Base-by-base conservation (phyloP, 2,329 filamentous ascomycete genomes). In the Madurella fahalii region DNA sequence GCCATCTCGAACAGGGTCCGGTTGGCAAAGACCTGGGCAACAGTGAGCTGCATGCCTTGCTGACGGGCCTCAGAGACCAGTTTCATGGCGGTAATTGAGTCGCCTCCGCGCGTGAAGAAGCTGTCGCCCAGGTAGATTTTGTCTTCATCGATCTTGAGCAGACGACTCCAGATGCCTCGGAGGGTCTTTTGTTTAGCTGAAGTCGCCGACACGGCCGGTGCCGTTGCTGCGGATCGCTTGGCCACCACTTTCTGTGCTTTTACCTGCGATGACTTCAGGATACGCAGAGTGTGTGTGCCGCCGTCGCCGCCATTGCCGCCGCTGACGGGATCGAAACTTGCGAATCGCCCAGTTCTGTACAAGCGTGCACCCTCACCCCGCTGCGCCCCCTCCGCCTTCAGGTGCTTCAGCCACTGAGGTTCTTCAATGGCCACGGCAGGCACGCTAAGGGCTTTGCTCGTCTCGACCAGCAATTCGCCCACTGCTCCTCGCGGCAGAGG, bases 21-120 rank as follows among this genome's bases (percentile, higher is more conserved):
- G 69, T 59, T 64, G 58, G 60, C 63, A 61, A 79, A 77, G 17
- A 78, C 71, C 13, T 75, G 69, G 0, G 74, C 71, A 0, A 79
- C 77, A 1, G 68, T 72, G n/a, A 79, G 49, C 5, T 72, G n/a
- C 74, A 69, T 37, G 0, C 43, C 41, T 15, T 46, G 50, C 20
- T 52, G 50, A 13, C 71, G 34, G 2, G 72, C 72, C 30, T 70
- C 69, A 13, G 73, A 70, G 1, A 77, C 77, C 4, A 80, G 62
- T 52, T 72, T 75, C 74, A 80, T 81, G 1, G 76, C 76, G 0
- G 69, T 58, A 1, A 79, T 70, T 0, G 77, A 79, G 59, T 78
- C 74, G 17, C 77, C 77, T 9, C 77, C 76, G 0, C 77, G 68
- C 1, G 67, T 68, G 67, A 79, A 77, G 64, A 80, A 79, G 63